Conservation (phyloP, 2,329 filamentous ascomycete genomes). For the Colletotrichum spaethianum region DNA sequence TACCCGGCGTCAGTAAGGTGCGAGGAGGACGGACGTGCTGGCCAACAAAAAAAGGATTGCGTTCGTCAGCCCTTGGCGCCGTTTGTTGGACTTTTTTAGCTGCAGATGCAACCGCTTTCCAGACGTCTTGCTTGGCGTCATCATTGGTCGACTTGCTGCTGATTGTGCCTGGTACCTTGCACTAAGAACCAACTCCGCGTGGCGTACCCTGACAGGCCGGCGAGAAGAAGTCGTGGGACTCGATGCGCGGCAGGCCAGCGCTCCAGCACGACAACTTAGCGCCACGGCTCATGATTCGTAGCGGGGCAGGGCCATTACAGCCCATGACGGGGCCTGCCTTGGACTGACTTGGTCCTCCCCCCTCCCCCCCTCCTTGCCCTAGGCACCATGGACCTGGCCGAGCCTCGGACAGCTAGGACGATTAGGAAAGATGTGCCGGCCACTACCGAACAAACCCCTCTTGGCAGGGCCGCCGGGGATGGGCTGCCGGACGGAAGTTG, state of each 20-base stretch:
- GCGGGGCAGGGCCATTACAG: conserved; percentile 11
- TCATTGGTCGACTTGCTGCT: conserved; percentile 51
- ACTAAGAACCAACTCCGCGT: conserved; percentile 52
- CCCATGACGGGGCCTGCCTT: conserved; percentile 14
- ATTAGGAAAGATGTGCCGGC: conserved; percentile 37
- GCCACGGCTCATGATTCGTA: conserved; percentile 37
- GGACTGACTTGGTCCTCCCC: not conserved
- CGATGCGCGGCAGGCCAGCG: conserved; percentile 25
- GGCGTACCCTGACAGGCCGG: conserved; percentile 55
- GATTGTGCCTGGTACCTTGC: conserved; percentile 59
- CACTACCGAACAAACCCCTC: conserved; percentile 26
- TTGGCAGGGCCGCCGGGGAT: conserved; percentile 24
- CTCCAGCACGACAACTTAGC: conserved; percentile 21
- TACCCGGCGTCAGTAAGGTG: conserved; percentile 7
- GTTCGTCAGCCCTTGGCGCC: conserved; percentile 30
- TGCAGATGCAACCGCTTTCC: conserved; percentile 27
- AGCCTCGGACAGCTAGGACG: conserved; percentile 25
- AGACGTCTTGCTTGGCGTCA: conserved; percentile 12
- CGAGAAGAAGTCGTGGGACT: conserved; percentile 33
- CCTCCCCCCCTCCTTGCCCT: not conserved
- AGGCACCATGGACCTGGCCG: conserved; percentile 23
- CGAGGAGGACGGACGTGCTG: conserved; percentile 26
- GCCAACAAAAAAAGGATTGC: conserved; percentile 1
- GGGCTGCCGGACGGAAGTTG: conserved; percentile 36
- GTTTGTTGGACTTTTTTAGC: conserved; percentile 29